A percentile compares a stretch with the other conserved stretches of the same genome.
Evolutionary conservation across 2,329 filamentous ascomycete species (phyloP).

Genomic region (Ophiocordyceps camponoti-leonardi): DNA sequence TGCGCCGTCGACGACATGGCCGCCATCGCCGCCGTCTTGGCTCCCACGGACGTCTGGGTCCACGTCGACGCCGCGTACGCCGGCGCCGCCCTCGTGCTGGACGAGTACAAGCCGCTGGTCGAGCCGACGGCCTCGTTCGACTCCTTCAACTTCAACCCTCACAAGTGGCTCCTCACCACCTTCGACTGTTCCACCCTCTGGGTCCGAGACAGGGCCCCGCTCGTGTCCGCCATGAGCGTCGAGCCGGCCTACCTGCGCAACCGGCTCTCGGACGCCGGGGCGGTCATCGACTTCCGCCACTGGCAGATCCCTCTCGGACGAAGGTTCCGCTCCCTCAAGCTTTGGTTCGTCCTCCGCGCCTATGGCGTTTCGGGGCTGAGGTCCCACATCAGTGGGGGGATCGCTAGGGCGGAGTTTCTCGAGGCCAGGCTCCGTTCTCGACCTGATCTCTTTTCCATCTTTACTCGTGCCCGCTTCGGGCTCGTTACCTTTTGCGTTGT

Average conservation of each 20-base stretch:
- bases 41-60: slow-evolving; percentile 56
- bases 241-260: slow-evolving; percentile 72
- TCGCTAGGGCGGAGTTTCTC: slow-evolving; percentile 56
- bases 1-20: slow-evolving; percentile 74
- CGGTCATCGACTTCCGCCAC: slow-evolving; percentile 89
- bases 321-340: slow-evolving; percentile 75
- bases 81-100: slow-evolving; percentile 65
- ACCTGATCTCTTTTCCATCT: slow-evolving; percentile 56
- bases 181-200: slow-evolving; percentile 76
- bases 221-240: slow-evolving; percentile 67
- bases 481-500: slow-evolving; percentile 57
- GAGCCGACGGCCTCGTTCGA: slow-evolving; percentile 49
- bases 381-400: slow-evolving; percentile 51
- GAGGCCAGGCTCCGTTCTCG: slow-evolving; percentile 38
- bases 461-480: slow-evolving; percentile 60
- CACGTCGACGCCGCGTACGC: slow-evolving; percentile 92
- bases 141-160: slow-evolving; percentile 89
- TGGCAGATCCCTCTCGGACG: slow-evolving; percentile 92
- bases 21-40: slow-evolving; percentile 39
- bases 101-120: slow-evolving; percentile 59
- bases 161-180: slow-evolving; percentile 93
- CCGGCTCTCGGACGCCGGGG: slow-evolving; percentile 58
- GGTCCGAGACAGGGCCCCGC: slow-evolving; percentile 54
- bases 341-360: slow-evolving; percentile 82
- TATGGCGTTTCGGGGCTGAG: slow-evolving; percentile 67